Evolutionary conservation across 1,139 yeast species (phyloP), one percentile per base, ranked within the genome.

Genomic region (Pichia sp.): DNA sequence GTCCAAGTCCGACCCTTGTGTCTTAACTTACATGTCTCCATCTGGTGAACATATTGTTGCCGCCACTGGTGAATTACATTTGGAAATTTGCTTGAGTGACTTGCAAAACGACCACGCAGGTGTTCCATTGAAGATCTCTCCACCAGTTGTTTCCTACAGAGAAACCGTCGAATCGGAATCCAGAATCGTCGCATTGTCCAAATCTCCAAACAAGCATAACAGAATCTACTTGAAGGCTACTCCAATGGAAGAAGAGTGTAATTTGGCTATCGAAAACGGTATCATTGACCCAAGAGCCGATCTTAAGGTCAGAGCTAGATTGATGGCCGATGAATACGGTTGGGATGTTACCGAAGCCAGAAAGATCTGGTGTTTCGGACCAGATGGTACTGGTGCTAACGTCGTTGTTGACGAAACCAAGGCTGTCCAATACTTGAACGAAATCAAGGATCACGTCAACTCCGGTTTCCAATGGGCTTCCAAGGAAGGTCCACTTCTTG

Each of bases 291-390:
- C 98, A 74, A 87, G 95, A 80, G 99, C 91, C 70, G 99, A 93
- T 82, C 83, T 93, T 90, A 93, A 93, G 85, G 87, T 88, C 69
- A 91, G 99, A 85, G 99, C 99, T 68, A 91, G 99, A 85, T 72
- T 89, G 74, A 82, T 93, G 83, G 98, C 99, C 72, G 99, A 93
- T 75, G 96, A 93, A 75, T 95, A 77, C 86, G 97, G 93, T 68
- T 93, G 99, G 99, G 98, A 93, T 74, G 97, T 93, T 73, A 83
- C 96, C 70, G 99, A 93, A 73, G 99, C 98, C 79, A 90, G 99
- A 87, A 93, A 93, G 95, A 93, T 93, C 74, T 93, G 99, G 99
- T 90, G 97, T 87, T 93, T 93, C 90, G 99, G 99, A 82, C 99
- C 99, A 75, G 99, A 93, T 73, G 97, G 97, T 80, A 83, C 82